A percentile compares a stretch with the other conserved stretches of the same genome.
Conservation (phyloP, 2,329 filamentous ascomycete genomes). For the Xylaria hypoxylon region DNA sequence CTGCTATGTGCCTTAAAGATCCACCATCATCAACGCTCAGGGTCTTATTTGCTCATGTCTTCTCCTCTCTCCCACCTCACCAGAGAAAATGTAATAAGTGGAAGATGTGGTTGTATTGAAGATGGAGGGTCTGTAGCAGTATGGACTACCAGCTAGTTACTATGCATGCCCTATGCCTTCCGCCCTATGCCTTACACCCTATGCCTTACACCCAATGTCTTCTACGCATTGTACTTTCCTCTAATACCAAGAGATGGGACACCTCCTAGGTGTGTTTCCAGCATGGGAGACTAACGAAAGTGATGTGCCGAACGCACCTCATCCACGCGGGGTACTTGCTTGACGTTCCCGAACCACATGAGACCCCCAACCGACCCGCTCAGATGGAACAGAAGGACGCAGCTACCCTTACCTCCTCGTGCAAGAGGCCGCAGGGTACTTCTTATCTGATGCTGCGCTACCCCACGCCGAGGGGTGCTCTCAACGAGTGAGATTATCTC, state of each 20-base stretch:
- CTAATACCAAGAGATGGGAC: background rate
- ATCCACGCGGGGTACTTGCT: background rate
- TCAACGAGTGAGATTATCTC: background rate
- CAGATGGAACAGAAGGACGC: conserved; percentile 5
- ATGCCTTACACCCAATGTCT: no score
- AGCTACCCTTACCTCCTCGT: conserved; percentile 17
- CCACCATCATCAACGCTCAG: background rate
- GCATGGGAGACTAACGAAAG: background rate
- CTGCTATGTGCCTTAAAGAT: no score
- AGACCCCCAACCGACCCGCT: conserved; percentile 9
- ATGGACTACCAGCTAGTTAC: no score
- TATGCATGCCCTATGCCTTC: no score
- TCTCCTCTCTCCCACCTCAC: no score
- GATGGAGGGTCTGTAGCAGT: no score
- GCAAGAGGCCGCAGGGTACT: background rate
- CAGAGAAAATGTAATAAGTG: no score
- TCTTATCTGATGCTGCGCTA: background rate
- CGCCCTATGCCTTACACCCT: no score
- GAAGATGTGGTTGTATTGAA: no score
- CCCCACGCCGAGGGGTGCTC: background rate
- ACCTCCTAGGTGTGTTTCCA: background rate
- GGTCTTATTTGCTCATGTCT: no score
- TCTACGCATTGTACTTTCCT: no score
- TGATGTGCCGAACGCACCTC: background rate
- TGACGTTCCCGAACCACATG: conserved; percentile 1